phyloP scores from a whole-genome alignment of 441 rosid species.

The Manihot esculenta region DNA sequence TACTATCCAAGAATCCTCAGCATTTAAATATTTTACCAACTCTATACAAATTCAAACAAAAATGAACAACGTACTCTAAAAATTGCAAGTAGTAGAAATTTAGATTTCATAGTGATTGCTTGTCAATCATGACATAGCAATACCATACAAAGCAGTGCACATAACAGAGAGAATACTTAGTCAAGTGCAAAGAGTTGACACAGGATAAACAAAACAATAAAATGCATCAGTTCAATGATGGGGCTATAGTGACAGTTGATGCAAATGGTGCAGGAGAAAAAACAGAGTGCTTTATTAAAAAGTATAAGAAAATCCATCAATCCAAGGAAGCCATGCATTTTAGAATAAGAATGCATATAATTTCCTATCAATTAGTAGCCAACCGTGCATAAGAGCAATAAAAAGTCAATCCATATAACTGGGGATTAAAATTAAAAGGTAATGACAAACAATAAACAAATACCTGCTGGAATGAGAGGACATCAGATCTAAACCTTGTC shows the following conservation, averaged over 20 bases:
- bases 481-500: constrained; percentile 73
- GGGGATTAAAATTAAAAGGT: neutral
- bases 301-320: neutral
- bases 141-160: neutral
- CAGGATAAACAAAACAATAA: too few relatives aligned
- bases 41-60: neutral
- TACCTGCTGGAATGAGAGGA: constrained; percentile 92
- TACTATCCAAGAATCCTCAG: neutral
- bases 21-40: neutral
- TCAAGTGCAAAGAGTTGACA: too few relatives aligned
- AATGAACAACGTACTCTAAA: neutral
- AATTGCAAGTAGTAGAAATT: neutral
- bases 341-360: constrained; percentile 7
- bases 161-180: too few relatives aligned
- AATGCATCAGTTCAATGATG: too few relatives aligned
- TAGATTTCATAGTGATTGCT: neutral
- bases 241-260: neutral
- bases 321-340: neutral
- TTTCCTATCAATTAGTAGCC: neutral
- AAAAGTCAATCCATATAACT: neutral
- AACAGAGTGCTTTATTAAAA: neutral
- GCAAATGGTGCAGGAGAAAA: neutral
- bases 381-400: neutral
- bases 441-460: neutral
- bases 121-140: neutral